Evolutionary conservation across 345 rosid genomes (phyloP).

Genomic region (Brassica cretica): DNA sequence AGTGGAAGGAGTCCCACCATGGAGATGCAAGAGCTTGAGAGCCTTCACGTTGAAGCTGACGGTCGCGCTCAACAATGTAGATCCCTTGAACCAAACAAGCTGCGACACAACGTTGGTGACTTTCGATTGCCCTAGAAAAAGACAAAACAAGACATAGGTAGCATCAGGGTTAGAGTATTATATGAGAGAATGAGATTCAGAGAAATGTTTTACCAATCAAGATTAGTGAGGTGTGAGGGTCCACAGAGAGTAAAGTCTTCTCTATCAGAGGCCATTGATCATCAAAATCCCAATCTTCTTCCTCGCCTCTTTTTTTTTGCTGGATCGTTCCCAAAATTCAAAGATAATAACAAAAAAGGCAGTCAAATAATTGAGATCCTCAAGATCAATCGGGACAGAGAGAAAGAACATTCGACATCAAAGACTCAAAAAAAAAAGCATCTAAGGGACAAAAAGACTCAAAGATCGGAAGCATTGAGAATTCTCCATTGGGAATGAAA

Average conservation of each 20-base stretch:
- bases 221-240: conserved; percentile 50
- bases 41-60: conserved; percentile 57
- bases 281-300: neutral
- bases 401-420: neutral
- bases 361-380: neutral
- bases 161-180: neutral
- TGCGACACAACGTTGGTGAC: conserved; percentile 63
- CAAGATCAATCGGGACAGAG: neutral
- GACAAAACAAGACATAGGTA: neutral
- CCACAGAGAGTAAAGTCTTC: conserved; percentile 56
- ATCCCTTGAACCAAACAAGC: conserved; percentile 74
- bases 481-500: neutral
- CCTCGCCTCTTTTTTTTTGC: neutral
- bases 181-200: neutral
- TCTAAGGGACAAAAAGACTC: neutral
- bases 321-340: neutral
- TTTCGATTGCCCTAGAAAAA: conserved; percentile 41
- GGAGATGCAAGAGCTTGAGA: conserved; percentile 50
- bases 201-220: conserved; percentile 52
- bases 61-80: conserved; percentile 59
- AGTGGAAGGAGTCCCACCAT: conserved; percentile 81
- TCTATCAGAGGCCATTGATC: conserved; percentile 38
- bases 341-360: neutral
- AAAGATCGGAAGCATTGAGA: neutral
- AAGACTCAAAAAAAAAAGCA: neutral